Conservation (phyloP, 495 filamentous ascomycete species). For the Wilcoxina mikolae region DNA sequence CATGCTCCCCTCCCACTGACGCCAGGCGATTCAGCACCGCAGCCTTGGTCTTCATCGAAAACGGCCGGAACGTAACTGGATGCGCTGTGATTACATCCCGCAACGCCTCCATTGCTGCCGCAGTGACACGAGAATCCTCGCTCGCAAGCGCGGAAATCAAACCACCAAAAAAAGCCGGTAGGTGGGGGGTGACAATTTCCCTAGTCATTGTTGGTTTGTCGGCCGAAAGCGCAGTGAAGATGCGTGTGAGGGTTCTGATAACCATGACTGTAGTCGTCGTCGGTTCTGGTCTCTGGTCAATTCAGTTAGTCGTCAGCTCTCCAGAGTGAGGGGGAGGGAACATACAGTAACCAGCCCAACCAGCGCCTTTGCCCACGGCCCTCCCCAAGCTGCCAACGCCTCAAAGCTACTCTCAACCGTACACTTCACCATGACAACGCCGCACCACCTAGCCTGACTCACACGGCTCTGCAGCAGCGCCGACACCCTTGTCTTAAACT, state of each 20-base stretch:
- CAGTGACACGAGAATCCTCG: slow-evolving; percentile 4
- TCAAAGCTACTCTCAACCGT: slow-evolving; percentile 22
- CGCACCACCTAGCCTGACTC: slow-evolving; percentile 17
- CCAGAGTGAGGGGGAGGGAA: not conserved
- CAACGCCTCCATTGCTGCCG: slow-evolving; percentile 16
- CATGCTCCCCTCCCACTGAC: not conserved
- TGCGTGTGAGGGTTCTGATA: slow-evolving; percentile 15
- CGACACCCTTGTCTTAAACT: slow-evolving; percentile 25
- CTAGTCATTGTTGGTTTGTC: slow-evolving; percentile 20
- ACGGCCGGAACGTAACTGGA: slow-evolving; percentile 26
- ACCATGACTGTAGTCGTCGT: slow-evolving; percentile 14
- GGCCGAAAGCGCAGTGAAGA: slow-evolving; percentile 19
- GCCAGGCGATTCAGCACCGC: slow-evolving; percentile 15
- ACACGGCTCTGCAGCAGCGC: slow-evolving; percentile 22
- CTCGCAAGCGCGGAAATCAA: slow-evolving; percentile 6
- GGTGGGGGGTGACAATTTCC: slow-evolving; percentile 25
- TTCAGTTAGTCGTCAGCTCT: not conserved
- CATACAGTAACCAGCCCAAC: slow-evolving; percentile 22
- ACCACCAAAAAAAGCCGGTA: slow-evolving; percentile 16
- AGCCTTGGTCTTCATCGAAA: slow-evolving; percentile 9
- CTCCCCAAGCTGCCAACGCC: slow-evolving; percentile 17
- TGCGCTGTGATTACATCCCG: slow-evolving; percentile 18
- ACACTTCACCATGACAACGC: slow-evolving; percentile 20
- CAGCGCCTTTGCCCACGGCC: slow-evolving; percentile 19
- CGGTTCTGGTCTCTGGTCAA: slow-evolving; percentile 22